Evolutionary conservation across 1,139 yeast genomes (phyloP), one percentile per base, ranked within the genome.

Genomic region (Sugiyamaella pinicola): DNA sequence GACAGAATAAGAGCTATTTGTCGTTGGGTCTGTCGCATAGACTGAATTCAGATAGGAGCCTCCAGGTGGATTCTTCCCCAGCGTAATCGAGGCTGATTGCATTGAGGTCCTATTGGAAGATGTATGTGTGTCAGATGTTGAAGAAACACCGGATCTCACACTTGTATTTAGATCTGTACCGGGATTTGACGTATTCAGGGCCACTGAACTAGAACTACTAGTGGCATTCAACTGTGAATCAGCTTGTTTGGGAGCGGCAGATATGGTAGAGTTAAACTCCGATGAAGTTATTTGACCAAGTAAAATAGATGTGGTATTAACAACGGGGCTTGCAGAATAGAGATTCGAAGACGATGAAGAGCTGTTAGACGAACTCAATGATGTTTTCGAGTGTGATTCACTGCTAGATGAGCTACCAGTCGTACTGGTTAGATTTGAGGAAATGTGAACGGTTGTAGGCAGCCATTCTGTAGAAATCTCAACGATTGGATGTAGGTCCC

Each of bases 401-500:
- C 17, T 19, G 8, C 31, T 13, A n/a, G 47, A 33, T 9, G 21
- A 18, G 24, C 24, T 17, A 9, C 41, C 9, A 2, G 26, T 37
- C 9, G 13, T 15, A 17, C 21, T 31, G 5, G 24, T 33, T 19
- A 9, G 3, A 31, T 31, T 31, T 31, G 35, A 31, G 17, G 12
- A 8, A 31, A 8, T n/a, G n/a, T 8, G 33, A 24, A 41, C 10
- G 2, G 47, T 38, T 22, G 26, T 26, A 10, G 46, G 17, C 1
- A 21, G 12, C 43, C 41, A 38, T 21, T 39, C 52, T 5, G 46
- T 40, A 22, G 52, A 24, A 13, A 33, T 45, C 19, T 45, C 42
- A 8, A 37, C 26, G 10, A 45, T 15, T 12, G 21, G 42, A 15
- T 35, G 42, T 17, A 35, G 42, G 7, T 45, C 42, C 3, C 42